Base-by-base conservation (phyloP, 2,329 filamentous ascomycete genomes). In the Didymella pinodella region DNA sequence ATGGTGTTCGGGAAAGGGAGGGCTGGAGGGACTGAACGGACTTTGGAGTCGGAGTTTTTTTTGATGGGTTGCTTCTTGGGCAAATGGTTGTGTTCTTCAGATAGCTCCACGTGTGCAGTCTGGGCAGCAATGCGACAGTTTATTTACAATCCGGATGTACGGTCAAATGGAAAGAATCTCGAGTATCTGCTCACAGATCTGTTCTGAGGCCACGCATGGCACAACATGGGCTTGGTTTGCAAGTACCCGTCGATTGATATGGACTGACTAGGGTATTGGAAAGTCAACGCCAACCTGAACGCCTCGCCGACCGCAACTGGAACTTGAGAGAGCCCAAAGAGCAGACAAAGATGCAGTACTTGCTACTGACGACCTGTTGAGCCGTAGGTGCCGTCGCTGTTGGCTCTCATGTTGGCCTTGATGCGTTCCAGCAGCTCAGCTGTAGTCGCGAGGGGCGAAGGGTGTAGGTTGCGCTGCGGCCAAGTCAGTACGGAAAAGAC, bases 341-440 rank as follows among this genome's bases (percentile, higher is more conserved):
- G 4, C 7, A 14, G 6, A n/a, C n/a, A 7, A 36, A 16, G 3
- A 7, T 1, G 12, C 3, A 1, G 4, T 3, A 29, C 7, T 14
- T 16, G 7, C 28, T 48, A 47, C 28, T 50, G 46, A 4, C 50
- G 32, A 3, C 50, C 56, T 22, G 56, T 54, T 8, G 56, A 12
- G 41, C 56, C 56, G 7, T 59, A 59, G 4, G 45, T 54, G 22
- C 46, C 41, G 14, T 70, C 65, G 14, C 69, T 60, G 0, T 61
- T 51, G 10, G 81, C 76, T 46, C 85, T 80, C 81, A 91, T 80
- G 69, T 91, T 91, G 18, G 87, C 87, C 74, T 86, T 88, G 48
- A 92, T 85, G 61, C 89, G 82, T 67, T 90, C 88, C 14, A 92
- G 67, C 5, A 92, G 79, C 68, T 91, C 85, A 52, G 86, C 86